phyloP scores from a whole-genome alignment of 306 rosid species.

The Acacia melanoxylon region DNA sequence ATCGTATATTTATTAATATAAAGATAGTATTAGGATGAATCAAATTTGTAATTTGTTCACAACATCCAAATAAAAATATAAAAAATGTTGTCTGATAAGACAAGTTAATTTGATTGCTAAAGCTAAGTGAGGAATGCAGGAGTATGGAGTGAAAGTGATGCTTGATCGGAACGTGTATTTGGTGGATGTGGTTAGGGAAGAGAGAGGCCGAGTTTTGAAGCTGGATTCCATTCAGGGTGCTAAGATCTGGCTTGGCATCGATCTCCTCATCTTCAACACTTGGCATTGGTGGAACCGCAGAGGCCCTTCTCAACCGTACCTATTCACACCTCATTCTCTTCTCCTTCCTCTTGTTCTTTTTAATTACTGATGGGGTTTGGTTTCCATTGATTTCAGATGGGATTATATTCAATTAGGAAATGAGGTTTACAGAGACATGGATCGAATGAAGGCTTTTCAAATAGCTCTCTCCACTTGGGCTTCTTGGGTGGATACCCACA shows the following conservation, averaged over 20 bases:
- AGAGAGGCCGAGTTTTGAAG: slow-evolving; percentile 74
- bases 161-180: slow-evolving; percentile 75
- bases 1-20: not conserved
- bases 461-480: slow-evolving; percentile 82
- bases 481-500: slow-evolving; percentile 65
- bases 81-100: too few relatives aligned
- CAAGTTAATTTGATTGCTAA: too few relatives aligned
- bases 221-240: slow-evolving; percentile 70
- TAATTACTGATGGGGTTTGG: not conserved
- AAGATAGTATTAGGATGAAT: not conserved
- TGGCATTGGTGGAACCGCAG: slow-evolving; percentile 99
- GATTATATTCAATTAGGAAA: slow-evolving; percentile 66
- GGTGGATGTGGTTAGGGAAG: slow-evolving; percentile 70
- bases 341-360: not conserved
- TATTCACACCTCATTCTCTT: not conserved
- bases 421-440: slow-evolving; percentile 62
- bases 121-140: too few relatives aligned
- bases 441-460: slow-evolving; percentile 80
- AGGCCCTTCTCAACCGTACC: slow-evolving; percentile 90
- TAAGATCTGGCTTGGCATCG: slow-evolving; percentile 61
- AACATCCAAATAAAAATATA: too few relatives aligned
- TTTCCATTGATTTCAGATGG: slow-evolving; percentile 50
- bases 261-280: slow-evolving; percentile 86
- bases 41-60: not conserved
- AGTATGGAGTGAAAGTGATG: slow-evolving; percentile 74